Conservation (phyloP, 2,329 filamentous ascomycete genomes). For the Paraphoma chrysanthemicola region DNA sequence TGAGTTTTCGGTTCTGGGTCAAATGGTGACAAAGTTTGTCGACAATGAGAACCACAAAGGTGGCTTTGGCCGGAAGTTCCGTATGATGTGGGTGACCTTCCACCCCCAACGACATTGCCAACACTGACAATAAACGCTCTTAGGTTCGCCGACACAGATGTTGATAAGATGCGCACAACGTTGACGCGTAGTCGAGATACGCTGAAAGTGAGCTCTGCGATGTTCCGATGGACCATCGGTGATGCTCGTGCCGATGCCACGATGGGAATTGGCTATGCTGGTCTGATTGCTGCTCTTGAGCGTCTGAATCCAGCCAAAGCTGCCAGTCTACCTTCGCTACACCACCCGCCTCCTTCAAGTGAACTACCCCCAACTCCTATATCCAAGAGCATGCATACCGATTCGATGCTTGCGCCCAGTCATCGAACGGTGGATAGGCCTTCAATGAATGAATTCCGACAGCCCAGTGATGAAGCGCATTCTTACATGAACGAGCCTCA, state of each 20-base stretch:
- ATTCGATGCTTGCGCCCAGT: slow-evolving; percentile 6
- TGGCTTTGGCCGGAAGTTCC: slow-evolving; percentile 67
- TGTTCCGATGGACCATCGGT: slow-evolving; percentile 71
- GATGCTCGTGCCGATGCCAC: slow-evolving; percentile 64
- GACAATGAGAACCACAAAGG: slow-evolving; percentile 67
- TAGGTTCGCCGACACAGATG: slow-evolving; percentile 59
- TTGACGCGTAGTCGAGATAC: slow-evolving; percentile 66
- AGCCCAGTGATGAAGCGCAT: slow-evolving; percentile 9
- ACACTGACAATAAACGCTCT: not conserved
- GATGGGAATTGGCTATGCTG: slow-evolving; percentile 71
- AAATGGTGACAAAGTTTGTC: slow-evolving; percentile 66
- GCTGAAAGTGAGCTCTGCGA: slow-evolving; percentile 67
- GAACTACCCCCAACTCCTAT: slow-evolving; percentile 38
- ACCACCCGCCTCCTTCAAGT: slow-evolving; percentile 37
- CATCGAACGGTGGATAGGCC: slow-evolving; percentile 18
- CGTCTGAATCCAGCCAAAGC: slow-evolving; percentile 50
- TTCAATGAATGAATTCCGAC: slow-evolving; percentile 27
- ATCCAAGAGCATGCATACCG: slow-evolving; percentile 17
- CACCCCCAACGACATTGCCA: not conserved
- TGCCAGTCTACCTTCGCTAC: slow-evolving; percentile 26
- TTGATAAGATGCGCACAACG: slow-evolving; percentile 65
- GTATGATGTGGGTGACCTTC: slow-evolving; percentile 52
- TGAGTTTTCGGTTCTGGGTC: slow-evolving; percentile 69
- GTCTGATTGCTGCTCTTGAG: slow-evolving; percentile 69
- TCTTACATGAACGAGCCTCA: slow-evolving; percentile 16